Percentiles rank a stretch among this genome's conserved stretches.
phyloP scores from a whole-genome alignment of 2,329 filamentous ascomycete genomes.

The Lachnellula willkommii region DNA sequence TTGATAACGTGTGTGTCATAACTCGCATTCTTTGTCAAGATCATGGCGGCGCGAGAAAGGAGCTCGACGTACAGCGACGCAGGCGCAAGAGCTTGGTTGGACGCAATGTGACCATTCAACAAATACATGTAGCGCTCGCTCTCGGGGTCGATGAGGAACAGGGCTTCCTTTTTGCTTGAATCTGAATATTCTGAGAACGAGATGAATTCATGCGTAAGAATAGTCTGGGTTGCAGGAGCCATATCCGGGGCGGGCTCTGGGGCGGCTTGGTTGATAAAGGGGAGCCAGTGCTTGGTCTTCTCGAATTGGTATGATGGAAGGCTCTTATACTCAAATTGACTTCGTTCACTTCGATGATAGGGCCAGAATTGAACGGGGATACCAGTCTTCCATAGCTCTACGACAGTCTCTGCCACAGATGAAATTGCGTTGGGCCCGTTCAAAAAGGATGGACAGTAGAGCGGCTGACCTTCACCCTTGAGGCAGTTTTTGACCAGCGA shows the following conservation, averaged over 20 bases:
- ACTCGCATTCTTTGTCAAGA: neutral
- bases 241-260: constrained; percentile 2
- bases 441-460: neutral
- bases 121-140: constrained; percentile 32
- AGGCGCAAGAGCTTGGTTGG: constrained; percentile 5
- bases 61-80: constrained; percentile 7
- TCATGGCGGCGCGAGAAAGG: constrained; percentile 3
- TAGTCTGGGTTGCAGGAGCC: constrained; percentile 1
- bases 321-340: constrained; percentile 14
- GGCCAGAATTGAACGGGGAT: constrained; percentile 30
- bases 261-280: constrained; percentile 9
- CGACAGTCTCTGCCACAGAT: constrained; percentile 22
- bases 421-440: neutral
- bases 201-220: constrained; percentile 21
- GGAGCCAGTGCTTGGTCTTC: constrained; percentile 31
- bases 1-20: neutral
- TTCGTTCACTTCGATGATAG: constrained; percentile 22
- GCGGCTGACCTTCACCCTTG: neutral
- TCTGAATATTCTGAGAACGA: constrained; percentile 31
- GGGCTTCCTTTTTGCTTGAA: constrained; percentile 23
- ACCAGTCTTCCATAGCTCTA: constrained; percentile 29
- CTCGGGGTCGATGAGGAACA: constrained; percentile 40
- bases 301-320: constrained; percentile 36
- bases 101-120: constrained; percentile 36
- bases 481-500: neutral